phyloP scores from a whole-genome alignment of 305 asterid species.

The Fraxinus sp. region DNA sequence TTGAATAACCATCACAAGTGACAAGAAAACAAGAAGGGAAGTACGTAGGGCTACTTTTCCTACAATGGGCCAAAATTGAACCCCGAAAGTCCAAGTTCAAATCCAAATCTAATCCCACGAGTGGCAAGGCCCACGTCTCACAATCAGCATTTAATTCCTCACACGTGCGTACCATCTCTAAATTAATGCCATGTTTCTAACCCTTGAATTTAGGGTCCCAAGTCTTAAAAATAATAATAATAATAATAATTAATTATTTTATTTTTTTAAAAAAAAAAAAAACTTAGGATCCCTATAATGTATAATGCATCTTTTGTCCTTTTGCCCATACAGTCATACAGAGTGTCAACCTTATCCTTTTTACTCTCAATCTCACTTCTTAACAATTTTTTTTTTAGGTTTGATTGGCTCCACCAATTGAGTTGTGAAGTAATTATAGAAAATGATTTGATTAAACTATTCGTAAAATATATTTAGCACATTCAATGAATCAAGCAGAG shows the following conservation, averaged over 20 bases:
- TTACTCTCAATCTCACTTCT: background rate
- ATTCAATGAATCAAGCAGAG: background rate
- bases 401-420: background rate
- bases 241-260: no score
- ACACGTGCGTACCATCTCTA: conserved; percentile 44
- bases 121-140: conserved; percentile 53
- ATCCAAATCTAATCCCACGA: conserved; percentile 40
- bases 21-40: conserved; percentile 2
- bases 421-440: background rate
- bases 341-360: background rate
- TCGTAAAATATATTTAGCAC: background rate
- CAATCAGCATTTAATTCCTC: conserved; percentile 30
- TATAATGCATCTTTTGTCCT: conserved; percentile 15
- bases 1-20: background rate
- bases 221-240: no score
- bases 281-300: conserved; percentile 24
- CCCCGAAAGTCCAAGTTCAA: conserved; percentile 30
- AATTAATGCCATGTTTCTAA: conserved; percentile 23
- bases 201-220: conserved; percentile 15
- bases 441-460: background rate
- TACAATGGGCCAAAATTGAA: conserved; percentile 33
- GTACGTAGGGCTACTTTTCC: conserved; percentile 24
- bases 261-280: no score
- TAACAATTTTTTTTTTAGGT: background rate
- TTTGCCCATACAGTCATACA: background rate